Evolutionary conservation across 176 grass and related monocot genomes (phyloP), one percentile per base, ranked within the genome.

Genomic region (Lolium multiflorum): DNA sequence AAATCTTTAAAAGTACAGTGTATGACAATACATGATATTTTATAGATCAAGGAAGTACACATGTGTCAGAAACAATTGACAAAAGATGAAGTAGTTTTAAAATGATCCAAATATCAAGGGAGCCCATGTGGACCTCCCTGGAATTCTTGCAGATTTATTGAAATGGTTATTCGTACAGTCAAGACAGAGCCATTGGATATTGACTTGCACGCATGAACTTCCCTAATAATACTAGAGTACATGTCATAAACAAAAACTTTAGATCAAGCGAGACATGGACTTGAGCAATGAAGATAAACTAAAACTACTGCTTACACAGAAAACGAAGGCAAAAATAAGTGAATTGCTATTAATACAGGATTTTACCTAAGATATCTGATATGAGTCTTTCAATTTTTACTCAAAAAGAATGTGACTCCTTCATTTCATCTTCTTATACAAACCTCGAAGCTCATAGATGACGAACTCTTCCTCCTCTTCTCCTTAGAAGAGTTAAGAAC

Each of bases 401-500:
- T 63, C 8, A 16, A 59, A 86, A 89, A 82, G 31, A 86, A 75
- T 75, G 60, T 39, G 41, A 61, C 41, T 43, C 14, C 39, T 47
- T 75, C 22, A 6, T 2, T 21, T 49, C 24, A 15, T n/a, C 56
- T 31, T 58, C 35, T 52, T 6, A 4, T 60, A 80, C 6, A 68
- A 39, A 74, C 24, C 20, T 11, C 9, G 31, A 64, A 73, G 35
- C 41, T 28, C 31, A 5, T 16, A 6, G 39, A 77, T 51, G n/a
- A 21, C 1, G 6, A 18, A 35, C 38, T 84, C 67, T 75, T 83
- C 56, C 55, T 62, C 54, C 5, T 84, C 67, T 80, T 80, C 71
- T 77, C 25, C 4, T 79, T 24, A 71, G 41, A 71, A 48, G 79
- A 80, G 75, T 41, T 37, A 82, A 85, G 51, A 89, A 84, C 68